Base-by-base conservation (phyloP, 495 filamentous ascomycete genomes). In the Astrocystis sublimbata region DNA sequence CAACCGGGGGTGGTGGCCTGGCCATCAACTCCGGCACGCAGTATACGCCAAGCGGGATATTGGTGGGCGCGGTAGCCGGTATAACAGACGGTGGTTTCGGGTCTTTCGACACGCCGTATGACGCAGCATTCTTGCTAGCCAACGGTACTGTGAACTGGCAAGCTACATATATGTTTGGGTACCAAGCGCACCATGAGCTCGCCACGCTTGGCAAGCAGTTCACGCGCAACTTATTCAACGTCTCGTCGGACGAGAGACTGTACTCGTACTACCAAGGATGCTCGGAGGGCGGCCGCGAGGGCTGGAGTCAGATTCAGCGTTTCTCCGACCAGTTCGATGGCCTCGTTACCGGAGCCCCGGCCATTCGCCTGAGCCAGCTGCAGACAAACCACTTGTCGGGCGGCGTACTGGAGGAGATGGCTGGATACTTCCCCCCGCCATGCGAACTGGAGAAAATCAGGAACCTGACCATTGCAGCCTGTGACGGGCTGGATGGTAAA, bases 331-430 rank as follows among this genome's bases (percentile, higher is more conserved):
- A 67, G 1, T 78, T 65, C 53, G 73, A 74, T 42, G 70, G 70
- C 0, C 74, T 74, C 47, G 68, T 70, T 59, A 74, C 74, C 4
- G 65, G 56, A 21, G 63, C 74, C 12, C 64, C 69, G 26, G 67
- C 31, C 4, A 9, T 50, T 12, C 46, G 57, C 24, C 41, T 60
- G 8, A 38, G 69, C 9, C 77, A 80, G 52, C 77, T 83, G 61
- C 83, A 84, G 66, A 76, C 81, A 24, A 68, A 80, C 50, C 82
- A 84, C 60, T 60, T 83, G 1, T 79, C 73, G 56, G 67, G 79
- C 15, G 65, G 70, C 12, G 68, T 56, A 24, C 17, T 56, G 2
- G 52, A 70, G 67, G 43, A 66, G 36, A n/a, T 35, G n/a, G 23
- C 51, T 1, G 36, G 53, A 1, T 51, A 60, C 28, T 57, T 58